phyloP scores from a whole-genome alignment of 345 rosid species.

The Geranium brycei region DNA sequence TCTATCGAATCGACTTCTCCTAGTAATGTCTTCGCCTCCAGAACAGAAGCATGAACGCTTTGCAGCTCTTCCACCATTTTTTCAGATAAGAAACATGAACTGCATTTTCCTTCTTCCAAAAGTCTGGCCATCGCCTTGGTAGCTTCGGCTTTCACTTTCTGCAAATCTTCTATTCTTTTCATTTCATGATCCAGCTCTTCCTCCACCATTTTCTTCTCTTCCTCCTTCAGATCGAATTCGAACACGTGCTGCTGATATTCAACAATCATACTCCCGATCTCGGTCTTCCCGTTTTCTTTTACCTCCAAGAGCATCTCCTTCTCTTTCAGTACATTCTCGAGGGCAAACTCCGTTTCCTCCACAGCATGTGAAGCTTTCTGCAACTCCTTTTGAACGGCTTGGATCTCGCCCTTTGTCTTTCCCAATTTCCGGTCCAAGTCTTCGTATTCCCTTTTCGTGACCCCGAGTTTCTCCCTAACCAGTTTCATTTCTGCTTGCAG shows the following conservation, averaged over 20 bases:
- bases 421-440: slow-evolving; percentile 24
- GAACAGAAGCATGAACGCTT: slow-evolving; percentile 19
- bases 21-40: slow-evolving; percentile 34
- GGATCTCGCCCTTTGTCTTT: slow-evolving; percentile 34
- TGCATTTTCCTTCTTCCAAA: slow-evolving; percentile 15
- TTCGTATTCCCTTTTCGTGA: slow-evolving; percentile 32
- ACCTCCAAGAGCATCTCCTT: slow-evolving; percentile 42
- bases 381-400: slow-evolving; percentile 28
- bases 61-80: slow-evolving; percentile 37
- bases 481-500: slow-evolving; percentile 48
- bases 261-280: slow-evolving; percentile 34
- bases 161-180: slow-evolving; percentile 28
- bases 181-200: slow-evolving; percentile 28
- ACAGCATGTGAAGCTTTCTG: slow-evolving; percentile 26
- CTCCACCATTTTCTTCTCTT: slow-evolving; percentile 32
- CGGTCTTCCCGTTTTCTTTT: slow-evolving; percentile 34
- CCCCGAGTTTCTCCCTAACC: slow-evolving; percentile 42
- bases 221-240: slow-evolving; percentile 37
- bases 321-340: slow-evolving; percentile 35
- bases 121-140: slow-evolving; percentile 18
- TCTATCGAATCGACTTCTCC: neutral
- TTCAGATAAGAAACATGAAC: slow-evolving; percentile 16
- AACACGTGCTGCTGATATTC: slow-evolving; percentile 47
- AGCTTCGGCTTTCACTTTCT: slow-evolving; percentile 15
- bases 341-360: slow-evolving; percentile 36